Base-by-base conservation (phyloP, 306 rosid genomes). In the Vigna nakashimae region DNA sequence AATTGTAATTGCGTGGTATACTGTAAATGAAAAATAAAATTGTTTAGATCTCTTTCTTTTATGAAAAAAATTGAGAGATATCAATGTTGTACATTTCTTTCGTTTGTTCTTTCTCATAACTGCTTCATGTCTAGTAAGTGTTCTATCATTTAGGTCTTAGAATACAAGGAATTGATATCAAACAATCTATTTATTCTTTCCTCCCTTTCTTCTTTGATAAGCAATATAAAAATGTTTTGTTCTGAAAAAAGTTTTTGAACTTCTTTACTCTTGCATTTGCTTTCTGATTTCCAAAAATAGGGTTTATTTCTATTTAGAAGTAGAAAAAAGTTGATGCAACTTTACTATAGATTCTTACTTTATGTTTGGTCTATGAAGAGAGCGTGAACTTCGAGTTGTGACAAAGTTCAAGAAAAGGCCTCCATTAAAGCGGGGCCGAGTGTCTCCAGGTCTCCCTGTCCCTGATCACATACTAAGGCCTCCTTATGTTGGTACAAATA, bases 401-500 rank as follows among this genome's bases (percentile, higher is more conserved):
- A 80, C 30, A 50, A 91, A 86, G 84, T 73, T 67, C 30, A 88
- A 50, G 65, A 87, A 83, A 80, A 66, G 80, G 46, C 94, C 88
- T 57, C 89, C 95, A 13, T 82, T 95, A 87, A 86, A 87, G 88
- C 90, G 92, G 73, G 97, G 92, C 20, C 84, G 87, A 82, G 96
- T 92, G 24, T 95, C 98, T 0, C 98, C 97, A 11, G 42, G 58
- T 66, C 92, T 92, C 57, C 89, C 88, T 55, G 97, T 95, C 49
- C 99, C 98, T 20, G 96, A 95, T 60, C 87, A 91, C 81, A 92
- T 95, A 79, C 90, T 65, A 45, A 91, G 63, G 88, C 98, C 99
- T 62, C 96, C 98, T 78, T 95, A 95, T 82, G 92, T 86, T 24
- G 98, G 86, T 65, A 83, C 96, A 22, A 64, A 88, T 74, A 30